Conservation (phyloP, 129 eudicot genomes). For the Erigeron canadensis region DNA sequence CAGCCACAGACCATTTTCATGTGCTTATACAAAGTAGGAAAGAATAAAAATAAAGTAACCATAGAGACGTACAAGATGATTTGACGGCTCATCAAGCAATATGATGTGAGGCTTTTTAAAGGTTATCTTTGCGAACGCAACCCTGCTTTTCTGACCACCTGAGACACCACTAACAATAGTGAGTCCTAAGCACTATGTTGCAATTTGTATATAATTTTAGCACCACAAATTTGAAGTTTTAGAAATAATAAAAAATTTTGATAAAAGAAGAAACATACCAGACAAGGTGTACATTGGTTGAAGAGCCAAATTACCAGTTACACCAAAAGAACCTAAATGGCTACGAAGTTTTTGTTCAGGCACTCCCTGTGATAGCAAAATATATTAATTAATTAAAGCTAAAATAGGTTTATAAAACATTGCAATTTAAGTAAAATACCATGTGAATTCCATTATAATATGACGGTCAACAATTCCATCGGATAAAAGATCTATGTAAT, state of each 20-base stretch:
- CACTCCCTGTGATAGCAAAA: conserved; percentile 69
- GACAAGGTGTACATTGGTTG: conserved; percentile 99
- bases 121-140: conserved; percentile 97
- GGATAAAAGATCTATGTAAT: not conserved
- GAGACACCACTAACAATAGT: conserved; percentile 34
- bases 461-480: not conserved
- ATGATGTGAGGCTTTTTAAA: conserved; percentile 95
- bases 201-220: conserved; percentile 9
- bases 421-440: not conserved
- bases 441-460: not conserved
- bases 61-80: conserved; percentile 83
- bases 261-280: conserved; percentile 44
- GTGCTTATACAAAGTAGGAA: conserved; percentile 18
- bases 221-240: conserved; percentile 16
- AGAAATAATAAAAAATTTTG: conserved; percentile 5
- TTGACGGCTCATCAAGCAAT: conserved; percentile 95
- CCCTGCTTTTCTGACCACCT: conserved; percentile 99
- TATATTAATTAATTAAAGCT: conserved; percentile 6
- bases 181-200: conserved; percentile 8
- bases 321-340: conserved; percentile 95
- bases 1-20: conserved; percentile 18
- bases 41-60: conserved; percentile 14
- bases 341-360: conserved; percentile 96
- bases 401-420: not conserved
- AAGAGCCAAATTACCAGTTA: conserved; percentile 97